Conservation (phyloP, 2,329 filamentous ascomycete genomes). For the Diaporthe destruens region DNA sequence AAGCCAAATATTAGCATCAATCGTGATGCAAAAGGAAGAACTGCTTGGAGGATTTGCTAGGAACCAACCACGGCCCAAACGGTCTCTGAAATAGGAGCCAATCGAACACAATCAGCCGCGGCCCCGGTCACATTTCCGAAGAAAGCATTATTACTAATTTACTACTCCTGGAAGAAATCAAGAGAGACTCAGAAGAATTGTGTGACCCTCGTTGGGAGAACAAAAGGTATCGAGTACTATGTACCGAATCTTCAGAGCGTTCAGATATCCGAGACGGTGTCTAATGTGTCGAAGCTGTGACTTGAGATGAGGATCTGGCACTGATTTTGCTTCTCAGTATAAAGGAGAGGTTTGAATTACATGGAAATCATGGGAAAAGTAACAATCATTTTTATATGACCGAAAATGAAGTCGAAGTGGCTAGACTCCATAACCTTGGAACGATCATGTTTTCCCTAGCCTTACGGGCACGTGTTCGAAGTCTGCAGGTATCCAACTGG, state of each 20-base stretch:
- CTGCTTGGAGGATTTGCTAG: background rate
- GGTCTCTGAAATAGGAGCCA: background rate
- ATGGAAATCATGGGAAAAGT: too few species aligned
- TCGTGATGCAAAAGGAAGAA: background rate
- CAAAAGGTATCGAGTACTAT: background rate
- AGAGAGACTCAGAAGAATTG: background rate
- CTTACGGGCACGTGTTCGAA: background rate
- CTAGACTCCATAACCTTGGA: too few species aligned
- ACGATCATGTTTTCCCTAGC: background rate
- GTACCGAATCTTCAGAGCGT: too few species aligned
- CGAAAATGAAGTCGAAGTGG: too few species aligned
- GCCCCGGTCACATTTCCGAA: background rate
- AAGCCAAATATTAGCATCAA: too few species aligned
- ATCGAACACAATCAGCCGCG: background rate
- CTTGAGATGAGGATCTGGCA: background rate
- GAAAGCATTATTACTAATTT: too few species aligned
- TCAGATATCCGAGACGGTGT: too few species aligned
- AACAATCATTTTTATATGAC: too few species aligned
- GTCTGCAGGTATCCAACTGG: background rate
- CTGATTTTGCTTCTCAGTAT: background rate
- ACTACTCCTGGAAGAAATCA: background rate
- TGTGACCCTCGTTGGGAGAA: too few species aligned
- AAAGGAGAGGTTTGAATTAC: too few species aligned
- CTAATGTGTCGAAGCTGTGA: background rate
- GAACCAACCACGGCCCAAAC: background rate